A percentile compares a stretch with the other conserved stretches of the same genome.
phyloP scores from a whole-genome alignment of 2,329 filamentous ascomycete genomes.

The Botryotinia globosa region DNA sequence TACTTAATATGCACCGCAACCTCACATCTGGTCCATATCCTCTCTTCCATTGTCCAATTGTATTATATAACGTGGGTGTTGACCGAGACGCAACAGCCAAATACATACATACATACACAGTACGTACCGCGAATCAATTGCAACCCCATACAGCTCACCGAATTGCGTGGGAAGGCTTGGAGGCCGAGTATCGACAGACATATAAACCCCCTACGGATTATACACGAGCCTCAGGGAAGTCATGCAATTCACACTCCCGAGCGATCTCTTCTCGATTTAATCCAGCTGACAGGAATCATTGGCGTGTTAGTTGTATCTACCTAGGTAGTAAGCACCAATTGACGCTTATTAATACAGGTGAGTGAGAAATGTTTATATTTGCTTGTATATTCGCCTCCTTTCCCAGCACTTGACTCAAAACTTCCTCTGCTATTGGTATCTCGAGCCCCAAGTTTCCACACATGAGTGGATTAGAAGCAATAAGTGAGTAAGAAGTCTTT shows the following conservation, averaged over 20 bases:
- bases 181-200: not conserved
- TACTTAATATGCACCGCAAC: slow-evolving; percentile 6
- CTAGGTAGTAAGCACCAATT: not conserved
- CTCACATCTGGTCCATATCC: not conserved
- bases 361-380: not conserved
- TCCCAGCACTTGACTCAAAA: not conserved
- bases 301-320: not conserved
- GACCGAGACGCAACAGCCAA: not conserved
- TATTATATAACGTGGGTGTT: not conserved
- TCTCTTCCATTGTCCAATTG: not conserved
- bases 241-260: not conserved
- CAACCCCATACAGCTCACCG: not conserved
- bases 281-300: slow-evolving; percentile 5
- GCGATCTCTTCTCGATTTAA: not conserved
- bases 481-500: slow-evolving; percentile 9
- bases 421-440: not conserved
- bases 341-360: slow-evolving; percentile 4
- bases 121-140: not conserved
- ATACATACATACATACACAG: not conserved
- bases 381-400: not conserved
- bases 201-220: not conserved
- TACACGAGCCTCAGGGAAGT: not conserved
- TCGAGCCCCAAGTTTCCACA: not conserved
- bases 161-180: not conserved
- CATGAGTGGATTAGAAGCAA: not conserved